Evolutionary conservation across 305 asterid genomes (phyloP), one percentile per base, ranked within the genome.

Genomic region (Fraxinus greggii): DNA sequence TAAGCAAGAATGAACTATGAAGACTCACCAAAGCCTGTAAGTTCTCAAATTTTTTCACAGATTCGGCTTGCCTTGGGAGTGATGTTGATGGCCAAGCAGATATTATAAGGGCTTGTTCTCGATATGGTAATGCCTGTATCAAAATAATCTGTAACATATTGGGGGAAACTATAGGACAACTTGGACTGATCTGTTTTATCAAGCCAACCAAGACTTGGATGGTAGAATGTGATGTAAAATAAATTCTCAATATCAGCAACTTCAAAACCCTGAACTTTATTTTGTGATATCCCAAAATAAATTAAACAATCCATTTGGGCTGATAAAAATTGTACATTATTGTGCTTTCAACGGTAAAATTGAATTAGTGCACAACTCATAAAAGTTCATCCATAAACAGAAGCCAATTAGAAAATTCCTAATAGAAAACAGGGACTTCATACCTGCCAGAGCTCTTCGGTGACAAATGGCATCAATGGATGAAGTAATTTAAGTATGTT

Each of bases 391-490:
- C 7, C 7, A 24, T 70, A 70, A 6, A 70, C 42, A 29, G 36
- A 67, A 67, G 75, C 40, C 42, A 31, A 26, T 24, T 29, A 15
- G 75, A 36, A 67, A 28, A 67, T 24, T 31, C 75, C 42, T 29
- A 70, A 17, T 0, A 70, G 75, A 70, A 70, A 29, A 70, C 73
- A 10, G 19, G 73, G 72, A 15, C 72, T 32, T 33, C 78, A 76
- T 91, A 96, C 99, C 98, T 94, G 99, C 98, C 99, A 96, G 80
- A 94, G 95, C 88, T 90, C 98, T 85, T 96, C 99, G 12, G 98
- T 95, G 75, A 96, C 99, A 84, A 93, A 96, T 72, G 99, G 99
- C 99, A 96, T 96, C 86, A 96, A 94, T 0, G 98, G 99, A 87
- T 96, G 99, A 73, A 96, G 93, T 86, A 96, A 81, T 86, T 96